A percentile compares a stretch with the other conserved stretches of the same genome.
These are phyloP conservation scores for Entomortierella beljakovae DNA, from an alignment of 192 early-diverging fungal genomes.

Conservation along the genomic window DNA sequence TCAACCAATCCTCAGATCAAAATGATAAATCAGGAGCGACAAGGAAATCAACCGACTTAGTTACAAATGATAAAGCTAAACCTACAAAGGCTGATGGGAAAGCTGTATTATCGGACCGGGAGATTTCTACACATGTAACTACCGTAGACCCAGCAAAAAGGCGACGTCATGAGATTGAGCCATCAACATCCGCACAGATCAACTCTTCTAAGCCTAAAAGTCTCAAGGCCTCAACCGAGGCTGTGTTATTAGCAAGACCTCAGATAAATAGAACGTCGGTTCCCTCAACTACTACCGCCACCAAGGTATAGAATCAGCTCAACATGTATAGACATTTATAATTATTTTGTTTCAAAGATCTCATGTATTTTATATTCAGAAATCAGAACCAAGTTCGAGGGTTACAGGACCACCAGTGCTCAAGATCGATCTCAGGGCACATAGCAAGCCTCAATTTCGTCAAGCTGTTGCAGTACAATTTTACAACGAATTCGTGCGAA, in stretches of 20 bases:
- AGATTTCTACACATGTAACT: no score
- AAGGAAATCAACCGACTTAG: no score
- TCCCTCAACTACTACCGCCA: background rate
- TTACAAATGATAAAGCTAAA: no score
- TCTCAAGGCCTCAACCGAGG: background rate
- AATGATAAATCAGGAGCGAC: no score
- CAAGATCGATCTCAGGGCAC: constrained; percentile 49
- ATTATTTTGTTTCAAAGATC: constrained; percentile 1
- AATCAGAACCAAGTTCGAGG: background rate
- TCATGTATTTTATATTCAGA: constrained; percentile 7
- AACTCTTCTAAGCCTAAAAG: background rate
- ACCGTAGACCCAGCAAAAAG: constrained; percentile 20
- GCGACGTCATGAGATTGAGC: constrained; percentile 8
- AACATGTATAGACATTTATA: background rate
- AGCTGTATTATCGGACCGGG: no score
- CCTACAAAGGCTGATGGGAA: no score
- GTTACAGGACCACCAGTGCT: constrained; percentile 54
- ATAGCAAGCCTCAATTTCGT: constrained; percentile 57
- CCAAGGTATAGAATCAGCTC: background rate
- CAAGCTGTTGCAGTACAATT: constrained; percentile 56
- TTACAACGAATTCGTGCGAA: constrained; percentile 67
- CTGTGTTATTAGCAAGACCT: constrained; percentile 26
- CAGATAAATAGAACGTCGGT: background rate
- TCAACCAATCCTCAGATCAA: no score
- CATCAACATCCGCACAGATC: background rate